Evolutionary conservation across 108 stramenopile genomes (phyloP).

Genomic region (Craspedostauros australis): DNA sequence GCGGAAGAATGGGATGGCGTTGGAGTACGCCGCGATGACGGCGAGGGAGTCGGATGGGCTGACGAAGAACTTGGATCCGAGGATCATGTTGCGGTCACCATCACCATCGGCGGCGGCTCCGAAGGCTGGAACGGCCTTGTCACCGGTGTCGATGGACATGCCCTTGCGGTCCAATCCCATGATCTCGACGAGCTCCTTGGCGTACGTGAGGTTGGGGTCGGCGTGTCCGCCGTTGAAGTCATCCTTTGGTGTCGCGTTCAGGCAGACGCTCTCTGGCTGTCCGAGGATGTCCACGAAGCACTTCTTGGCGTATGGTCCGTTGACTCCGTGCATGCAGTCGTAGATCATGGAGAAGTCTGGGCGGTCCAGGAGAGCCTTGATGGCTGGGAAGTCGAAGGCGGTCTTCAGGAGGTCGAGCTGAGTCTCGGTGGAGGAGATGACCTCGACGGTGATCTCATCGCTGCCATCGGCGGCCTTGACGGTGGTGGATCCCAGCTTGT

Average conservation of each 20-base stretch:
- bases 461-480: slow-evolving; percentile 75
- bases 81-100: slow-evolving; percentile 99
- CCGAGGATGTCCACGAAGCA: slow-evolving; percentile 95
- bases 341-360: slow-evolving; percentile 95
- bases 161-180: slow-evolving; percentile 93
- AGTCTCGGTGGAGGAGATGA: slow-evolving; percentile 73
- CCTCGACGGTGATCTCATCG: slow-evolving; percentile 82
- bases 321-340: slow-evolving; percentile 98
- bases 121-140: slow-evolving; percentile 79
- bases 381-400: slow-evolving; percentile 94
- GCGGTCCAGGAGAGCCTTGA: slow-evolving; percentile 89
- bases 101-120: slow-evolving; percentile 99
- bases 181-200: slow-evolving; percentile 88
- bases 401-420: slow-evolving; percentile 91
- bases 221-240: slow-evolving; percentile 98
- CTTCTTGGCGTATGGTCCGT: slow-evolving; percentile 94
- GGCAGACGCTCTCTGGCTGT: slow-evolving; percentile 61
- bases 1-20: slow-evolving; percentile 94
- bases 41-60: slow-evolving; percentile 99
- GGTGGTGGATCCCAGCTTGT: slow-evolving; percentile 59
- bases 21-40: slow-evolving; percentile 94
- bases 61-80: slow-evolving; percentile 97
- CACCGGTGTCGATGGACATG: slow-evolving; percentile 61
- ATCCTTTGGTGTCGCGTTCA: slow-evolving; percentile 91
- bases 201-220: slow-evolving; percentile 99